Conservation (phyloP, 2,329 filamentous ascomycete species). For the Cladophialophora psammophila region DNA sequence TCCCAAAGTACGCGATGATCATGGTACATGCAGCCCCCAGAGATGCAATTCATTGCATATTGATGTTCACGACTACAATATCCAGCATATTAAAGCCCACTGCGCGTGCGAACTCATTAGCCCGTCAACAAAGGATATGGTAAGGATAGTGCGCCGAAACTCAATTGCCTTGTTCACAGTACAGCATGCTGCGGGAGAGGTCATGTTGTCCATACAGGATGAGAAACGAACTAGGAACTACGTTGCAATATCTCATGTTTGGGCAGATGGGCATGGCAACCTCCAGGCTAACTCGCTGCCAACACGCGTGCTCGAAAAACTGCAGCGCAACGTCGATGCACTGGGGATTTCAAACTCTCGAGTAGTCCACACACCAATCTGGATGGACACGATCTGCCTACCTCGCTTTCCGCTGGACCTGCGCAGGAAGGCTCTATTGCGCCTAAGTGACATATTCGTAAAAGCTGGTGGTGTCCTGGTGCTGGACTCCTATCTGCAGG, state of each 20-base stretch:
- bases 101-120: constrained; percentile 6
- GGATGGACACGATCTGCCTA: constrained; percentile 41
- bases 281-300: constrained; percentile 33
- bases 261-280: constrained; percentile 40
- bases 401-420: constrained; percentile 21
- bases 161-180: constrained; percentile 9
- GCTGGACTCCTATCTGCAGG: constrained; percentile 35
- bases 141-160: neutral
- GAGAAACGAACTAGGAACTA: no score
- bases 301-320: constrained; percentile 33
- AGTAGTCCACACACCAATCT: constrained; percentile 31
- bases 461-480: constrained; percentile 34
- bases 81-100: neutral
- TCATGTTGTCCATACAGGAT: no score
- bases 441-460: constrained; percentile 34
- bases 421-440: constrained; percentile 24
- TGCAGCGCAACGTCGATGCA: constrained; percentile 15
- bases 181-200: neutral
- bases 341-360: constrained; percentile 19
- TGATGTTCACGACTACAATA: neutral
- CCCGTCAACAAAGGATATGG: constrained; percentile 7
- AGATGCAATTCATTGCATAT: constrained; percentile 12
- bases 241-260: constrained; percentile 41
- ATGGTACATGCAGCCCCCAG: constrained; percentile 5
- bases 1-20: neutral